Evolutionary conservation across 805 yeast genomes (phyloP), one percentile per base, ranked within the genome.

Genomic region (Zygosaccharomyces gambellarensis): DNA sequence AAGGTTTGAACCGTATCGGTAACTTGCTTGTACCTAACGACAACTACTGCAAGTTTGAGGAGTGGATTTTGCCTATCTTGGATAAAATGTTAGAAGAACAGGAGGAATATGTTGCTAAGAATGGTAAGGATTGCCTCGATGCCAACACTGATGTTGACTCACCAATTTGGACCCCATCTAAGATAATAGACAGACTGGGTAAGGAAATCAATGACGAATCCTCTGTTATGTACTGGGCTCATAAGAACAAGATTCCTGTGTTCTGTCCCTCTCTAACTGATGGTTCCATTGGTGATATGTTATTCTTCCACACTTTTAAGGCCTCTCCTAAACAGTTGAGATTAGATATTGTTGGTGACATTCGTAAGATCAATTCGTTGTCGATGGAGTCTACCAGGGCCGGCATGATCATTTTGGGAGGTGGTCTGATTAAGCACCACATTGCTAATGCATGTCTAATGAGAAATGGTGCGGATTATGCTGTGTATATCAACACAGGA

Each of bases 391-490:
- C 99, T 10, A 78, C 85, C 29, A 79, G 76, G 57, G 97, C 99
- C 5, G 98, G 99, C 55, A 94, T 94, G 97, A 73, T 94, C 47
- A 83, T 94, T 54, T 78, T 94, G 44, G 99, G 99, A 50, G 99
- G 99, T 61, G 99, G 99, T 38, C 72, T 94, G 50, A 80, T 94
- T 63, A 94, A 94, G 72, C 99, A 94, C 68, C 99, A 94, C 67
- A 94, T 94, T 60, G 90, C 96, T 62, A 94, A 94, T 64, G 99
- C 99, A 11, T 92, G 98, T 67, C 75, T 94, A 60, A 94, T 94
- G 99, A 85, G 99, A 76, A 95, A 94, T 62, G 99, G 99, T 62
- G 99, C 99, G 21, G 99, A 94, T 68, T 89, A 84, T 65, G 98
- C 99, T 5, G 97, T 94, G 17, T 94, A 81, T 71, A 92, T 94